Evolutionary conservation across 1,284 basidiomycete genomes (phyloP), one percentile per base, ranked within the genome.

Genomic region (Austroboletus novae-zelandiae): DNA sequence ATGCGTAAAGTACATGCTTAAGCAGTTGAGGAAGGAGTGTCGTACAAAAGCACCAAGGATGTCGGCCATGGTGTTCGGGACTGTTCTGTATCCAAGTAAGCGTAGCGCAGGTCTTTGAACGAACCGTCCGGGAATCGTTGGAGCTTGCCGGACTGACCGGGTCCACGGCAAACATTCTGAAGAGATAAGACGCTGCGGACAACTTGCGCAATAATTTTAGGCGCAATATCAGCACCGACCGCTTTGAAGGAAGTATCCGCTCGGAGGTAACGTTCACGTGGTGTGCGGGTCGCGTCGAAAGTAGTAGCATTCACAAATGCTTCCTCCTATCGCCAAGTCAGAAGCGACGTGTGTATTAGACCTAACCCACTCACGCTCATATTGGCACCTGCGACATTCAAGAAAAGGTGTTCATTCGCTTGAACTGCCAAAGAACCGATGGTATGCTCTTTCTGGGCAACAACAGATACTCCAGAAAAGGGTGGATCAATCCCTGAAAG

Each of bases 341-440:
- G 47, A 37, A 27, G 29, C 29, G 8, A 31, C 20, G 30, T 23
- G 43, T 23, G 14, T 14, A 43, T 2, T 3, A 41, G 31, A 36
- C 20, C 15, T 14, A 29, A 43, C 15, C 14, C 9, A 45, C 40
- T 51, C 46, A 88, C 87, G 51, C 82, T 78, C 40, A 71, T 54
- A 60, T 78, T 76, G 0, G 86, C 86, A 32, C 69, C 61, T 3
- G 72, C 74, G 29, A 88, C 68, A 59, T 90, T 74, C 45, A 88
- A 64, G 64, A 87, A 87, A 25, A 89, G 61, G 5, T 72, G 73
- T 36, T 81, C 74, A 15, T 71, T 74, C 47, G 77, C 67, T 47
- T 71, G 71, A 44, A 84, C 61, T 2, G 61, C 60, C 18, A 76
- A 61, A 4, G 67, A 69, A 50, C 74, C 75, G 27, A 83, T 57